phyloP scores from a whole-genome alignment of 345 rosid species.

The Populus euphratica region DNA sequence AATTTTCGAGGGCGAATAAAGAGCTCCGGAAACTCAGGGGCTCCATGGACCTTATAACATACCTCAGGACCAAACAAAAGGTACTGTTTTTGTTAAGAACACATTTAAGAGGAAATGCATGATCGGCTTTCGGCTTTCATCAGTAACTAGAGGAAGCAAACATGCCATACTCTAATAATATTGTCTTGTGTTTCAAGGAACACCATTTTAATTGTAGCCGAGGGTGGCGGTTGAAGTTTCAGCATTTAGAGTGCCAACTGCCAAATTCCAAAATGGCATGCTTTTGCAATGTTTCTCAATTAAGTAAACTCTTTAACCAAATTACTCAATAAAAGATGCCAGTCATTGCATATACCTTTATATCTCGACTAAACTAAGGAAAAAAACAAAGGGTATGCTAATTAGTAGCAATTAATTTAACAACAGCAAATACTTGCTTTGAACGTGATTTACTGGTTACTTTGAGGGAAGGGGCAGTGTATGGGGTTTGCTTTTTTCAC shows the following conservation, averaged over 20 bases:
- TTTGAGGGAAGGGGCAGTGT: not conserved
- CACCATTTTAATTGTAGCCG: not conserved
- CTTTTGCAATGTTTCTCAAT: not conserved
- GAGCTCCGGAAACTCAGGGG: slow-evolving; percentile 78
- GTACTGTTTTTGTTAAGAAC: slow-evolving; percentile 19
- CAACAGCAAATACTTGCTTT: not conserved
- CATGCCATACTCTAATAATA: not conserved
- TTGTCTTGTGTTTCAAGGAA: not conserved
- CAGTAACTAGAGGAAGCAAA: not conserved
- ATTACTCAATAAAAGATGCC: not conserved
- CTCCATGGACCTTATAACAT: slow-evolving; percentile 66
- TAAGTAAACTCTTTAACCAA: not conserved
- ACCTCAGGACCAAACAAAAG: slow-evolving; percentile 72
- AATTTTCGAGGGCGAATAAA: slow-evolving; percentile 75
- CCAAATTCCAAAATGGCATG: not conserved
- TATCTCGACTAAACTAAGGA: not conserved
- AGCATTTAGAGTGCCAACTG: not conserved
- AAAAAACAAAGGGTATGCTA: not conserved
- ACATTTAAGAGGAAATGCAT: too few relatives aligned
- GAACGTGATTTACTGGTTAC: not conserved
- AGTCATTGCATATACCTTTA: not conserved
- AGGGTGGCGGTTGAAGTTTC: not conserved
- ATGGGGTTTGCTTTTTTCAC: slow-evolving; percentile 7
- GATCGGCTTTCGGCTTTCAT: not conserved
- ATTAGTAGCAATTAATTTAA: not conserved